phyloP scores from a whole-genome alignment of 2,329 filamentous ascomycete genomes.

The Lojkania enalia region DNA sequence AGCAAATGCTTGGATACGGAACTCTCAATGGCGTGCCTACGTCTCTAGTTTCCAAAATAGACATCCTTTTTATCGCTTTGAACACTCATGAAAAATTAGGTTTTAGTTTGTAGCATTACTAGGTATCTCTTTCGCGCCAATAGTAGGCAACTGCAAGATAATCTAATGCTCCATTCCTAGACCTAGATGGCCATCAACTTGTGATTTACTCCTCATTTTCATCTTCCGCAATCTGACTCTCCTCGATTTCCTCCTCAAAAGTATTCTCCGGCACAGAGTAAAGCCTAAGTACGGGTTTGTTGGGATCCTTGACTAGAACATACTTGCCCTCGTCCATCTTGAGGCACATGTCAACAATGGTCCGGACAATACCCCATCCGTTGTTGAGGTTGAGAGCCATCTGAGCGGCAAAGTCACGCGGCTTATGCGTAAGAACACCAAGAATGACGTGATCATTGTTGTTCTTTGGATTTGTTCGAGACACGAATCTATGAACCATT shows the following conservation, averaged over 20 bases:
- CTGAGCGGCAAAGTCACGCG: slow-evolving; percentile 91
- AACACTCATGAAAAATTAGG: too few relatives aligned
- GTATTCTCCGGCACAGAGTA: slow-evolving; percentile 88
- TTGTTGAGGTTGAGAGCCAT: slow-evolving; percentile 98
- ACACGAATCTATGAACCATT: slow-evolving; percentile 74
- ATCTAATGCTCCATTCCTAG: neutral
- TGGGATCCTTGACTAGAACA: slow-evolving; percentile 83
- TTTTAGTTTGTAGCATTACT: too few relatives aligned
- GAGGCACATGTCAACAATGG: slow-evolving; percentile 92
- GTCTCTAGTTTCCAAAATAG: too few relatives aligned
- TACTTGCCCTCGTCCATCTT: slow-evolving; percentile 79
- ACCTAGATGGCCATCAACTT: too few relatives aligned
- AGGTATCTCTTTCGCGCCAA: too few relatives aligned
- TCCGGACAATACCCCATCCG: slow-evolving; percentile 98
- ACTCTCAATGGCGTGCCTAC: too few relatives aligned
- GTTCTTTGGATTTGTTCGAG: slow-evolving; percentile 86
- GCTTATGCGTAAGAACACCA: slow-evolving; percentile 96
- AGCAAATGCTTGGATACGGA: too few relatives aligned
- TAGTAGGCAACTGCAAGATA: neutral
- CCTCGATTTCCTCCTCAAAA: slow-evolving; percentile 88
- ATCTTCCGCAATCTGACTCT: slow-evolving; percentile 60
- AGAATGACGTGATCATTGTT: slow-evolving; percentile 94
- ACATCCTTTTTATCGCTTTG: too few relatives aligned
- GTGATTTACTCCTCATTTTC: slow-evolving; percentile 56
- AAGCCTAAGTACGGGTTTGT: slow-evolving; percentile 90